Base-by-base conservation (phyloP, 345 rosid genomes). In the Linum tenue region DNA sequence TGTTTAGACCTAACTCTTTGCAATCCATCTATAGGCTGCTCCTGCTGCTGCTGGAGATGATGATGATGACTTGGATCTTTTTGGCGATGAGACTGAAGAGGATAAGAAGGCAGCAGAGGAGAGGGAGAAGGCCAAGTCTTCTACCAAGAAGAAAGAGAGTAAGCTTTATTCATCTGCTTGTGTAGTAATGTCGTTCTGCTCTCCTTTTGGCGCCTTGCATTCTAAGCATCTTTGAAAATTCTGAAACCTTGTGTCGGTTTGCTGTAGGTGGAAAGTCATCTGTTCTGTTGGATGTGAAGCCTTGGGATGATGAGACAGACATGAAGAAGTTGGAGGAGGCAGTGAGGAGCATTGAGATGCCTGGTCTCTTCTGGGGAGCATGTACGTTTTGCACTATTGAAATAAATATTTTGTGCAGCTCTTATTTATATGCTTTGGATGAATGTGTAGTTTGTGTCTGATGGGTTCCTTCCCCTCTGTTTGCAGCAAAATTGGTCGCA, bases 301-400 rank as follows among this genome's bases (percentile, higher is more conserved):
- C 98, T 60, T 92, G 97, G 96, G 98, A 92, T 73, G 98, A 92
- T 64, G 98, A 92, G 79, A 92, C 97, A 5, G 98, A 92, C 87
- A 88, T 92, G 98, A 88, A 84, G 86, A 88, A 88, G 73, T 74
- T 92, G 61, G 96, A 92, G 72, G 90, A 83, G 78, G 75, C 74
- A 60, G 95, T 92, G 39, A 78, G 96, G 37, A 51, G 72, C 40
- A 51, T 90, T 42, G 81, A 86, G 82, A 73, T 92, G 96, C 89
- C 90, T 1, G 97, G 98, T 72, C 97, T 92, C 39, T 50, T 84
- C 0, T 92, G 96, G 97, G 98, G 98, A 79, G 97, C 97, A 71
- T 90, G 98, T 92, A 85, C 5, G 95, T 56, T 70, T 39, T 62
- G 1, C 41, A 40, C 56, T 56, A 12, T 56, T 11, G 22, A 37